Evolutionary conservation across 2,329 filamentous ascomycete species (phyloP).

Genomic region (Dryadomyces sulphureus): DNA sequence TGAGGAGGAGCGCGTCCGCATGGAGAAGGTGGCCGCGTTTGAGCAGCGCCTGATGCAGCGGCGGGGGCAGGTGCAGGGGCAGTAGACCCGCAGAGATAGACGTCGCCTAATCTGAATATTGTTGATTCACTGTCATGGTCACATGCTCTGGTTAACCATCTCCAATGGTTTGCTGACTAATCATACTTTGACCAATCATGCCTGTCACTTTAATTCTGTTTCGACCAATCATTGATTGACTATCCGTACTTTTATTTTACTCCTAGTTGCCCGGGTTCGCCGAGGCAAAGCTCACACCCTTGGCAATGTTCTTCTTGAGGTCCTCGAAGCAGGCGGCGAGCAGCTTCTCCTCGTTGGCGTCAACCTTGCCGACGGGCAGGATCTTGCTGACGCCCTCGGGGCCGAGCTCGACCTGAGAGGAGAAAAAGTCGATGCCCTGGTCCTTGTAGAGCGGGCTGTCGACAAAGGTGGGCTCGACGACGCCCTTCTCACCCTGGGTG

Average conservation of each 20-base stretch:
- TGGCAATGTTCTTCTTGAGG: conserved; percentile 89
- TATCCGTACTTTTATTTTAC: neutral
- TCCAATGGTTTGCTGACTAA: no score
- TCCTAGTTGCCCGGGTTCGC: conserved; percentile 46
- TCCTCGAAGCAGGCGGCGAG: conserved; percentile 72
- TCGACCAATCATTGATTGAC: neutral
- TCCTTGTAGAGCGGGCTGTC: conserved; percentile 98
- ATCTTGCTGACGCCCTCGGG: conserved; percentile 94
- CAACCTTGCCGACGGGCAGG: conserved; percentile 70
- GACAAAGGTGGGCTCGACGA: conserved; percentile 92
- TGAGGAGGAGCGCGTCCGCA: conserved; percentile 37
- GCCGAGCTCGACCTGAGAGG: conserved; percentile 87
- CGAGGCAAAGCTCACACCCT: conserved; percentile 55
- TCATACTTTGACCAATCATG: neutral
- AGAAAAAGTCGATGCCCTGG: conserved; percentile 94
- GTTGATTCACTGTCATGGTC: no score
- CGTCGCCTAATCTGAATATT: no score
- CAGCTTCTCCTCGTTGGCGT: conserved; percentile 76
- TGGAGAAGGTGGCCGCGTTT: conserved; percentile 42
- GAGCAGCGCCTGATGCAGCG: conserved; percentile 24
- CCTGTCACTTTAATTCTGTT: neutral
- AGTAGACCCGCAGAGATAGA: no score
- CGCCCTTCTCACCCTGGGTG: conserved; percentile 81
- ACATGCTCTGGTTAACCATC: no score
- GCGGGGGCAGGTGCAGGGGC: neutral